Conservation (phyloP, 805 yeast species). For the Candida maris region DNA sequence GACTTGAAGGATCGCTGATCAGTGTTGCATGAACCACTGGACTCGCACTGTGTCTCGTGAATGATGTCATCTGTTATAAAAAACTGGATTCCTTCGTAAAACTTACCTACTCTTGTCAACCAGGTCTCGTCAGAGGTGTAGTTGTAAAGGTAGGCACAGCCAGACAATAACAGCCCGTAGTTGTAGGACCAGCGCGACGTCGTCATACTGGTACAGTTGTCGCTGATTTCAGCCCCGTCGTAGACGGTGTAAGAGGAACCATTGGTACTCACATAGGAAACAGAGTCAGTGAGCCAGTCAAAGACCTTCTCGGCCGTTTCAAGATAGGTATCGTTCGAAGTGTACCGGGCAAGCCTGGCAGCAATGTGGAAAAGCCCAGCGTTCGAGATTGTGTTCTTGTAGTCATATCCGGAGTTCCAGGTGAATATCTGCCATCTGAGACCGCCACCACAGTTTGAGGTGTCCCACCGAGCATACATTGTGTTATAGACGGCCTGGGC, state of each 20-base stretch:
- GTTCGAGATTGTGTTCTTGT: conserved; percentile 84
- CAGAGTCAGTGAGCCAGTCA: conserved; percentile 50
- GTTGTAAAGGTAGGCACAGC: conserved; percentile 67
- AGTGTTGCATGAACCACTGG: conserved; percentile 51
- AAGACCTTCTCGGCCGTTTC: conserved; percentile 70
- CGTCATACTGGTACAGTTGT: conserved; percentile 49
- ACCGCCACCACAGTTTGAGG: conserved; percentile 63
- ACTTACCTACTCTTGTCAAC: conserved; percentile 36
- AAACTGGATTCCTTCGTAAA: conserved; percentile 37
- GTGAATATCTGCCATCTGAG: conserved; percentile 89
- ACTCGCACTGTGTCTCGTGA: conserved; percentile 62
- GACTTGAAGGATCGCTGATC: conserved; percentile 77
- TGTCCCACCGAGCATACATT: conserved; percentile 79
- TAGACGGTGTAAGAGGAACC: conserved; percentile 37
- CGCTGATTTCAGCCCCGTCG: conserved; percentile 54
- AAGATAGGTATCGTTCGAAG: conserved; percentile 66
- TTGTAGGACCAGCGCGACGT: conserved; percentile 63
- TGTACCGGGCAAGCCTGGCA: conserved; percentile 79
- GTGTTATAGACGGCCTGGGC: conserved; percentile 86
- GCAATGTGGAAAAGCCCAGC: conserved; percentile 78
- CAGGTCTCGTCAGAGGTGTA: conserved; percentile 48
- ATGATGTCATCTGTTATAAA: conserved; percentile 47
- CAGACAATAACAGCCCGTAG: conserved; percentile 63
- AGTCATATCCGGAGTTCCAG: conserved; percentile 85
- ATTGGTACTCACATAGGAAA: conserved; percentile 23